phyloP scores from a whole-genome alignment of 495 filamentous ascomycete species.

The Hypoxylon cercidicola region DNA sequence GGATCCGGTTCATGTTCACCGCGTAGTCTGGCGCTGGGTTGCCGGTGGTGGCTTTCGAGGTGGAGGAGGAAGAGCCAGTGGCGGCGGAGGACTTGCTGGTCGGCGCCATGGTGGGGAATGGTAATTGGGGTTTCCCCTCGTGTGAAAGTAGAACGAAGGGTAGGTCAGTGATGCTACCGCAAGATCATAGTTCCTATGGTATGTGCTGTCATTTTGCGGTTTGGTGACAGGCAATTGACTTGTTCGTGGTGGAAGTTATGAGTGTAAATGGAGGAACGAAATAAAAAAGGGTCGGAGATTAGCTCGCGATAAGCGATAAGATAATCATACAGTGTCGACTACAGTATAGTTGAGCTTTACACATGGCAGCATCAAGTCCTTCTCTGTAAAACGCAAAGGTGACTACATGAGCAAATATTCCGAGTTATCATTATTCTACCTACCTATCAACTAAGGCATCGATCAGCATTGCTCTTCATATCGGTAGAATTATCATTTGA shows the following conservation, averaged over 20 bases:
- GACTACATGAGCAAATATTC: too few relatives aligned
- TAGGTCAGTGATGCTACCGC: constrained; percentile 8
- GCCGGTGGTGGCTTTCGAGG: constrained; percentile 8
- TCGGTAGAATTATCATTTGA: too few relatives aligned
- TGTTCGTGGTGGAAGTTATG: neutral
- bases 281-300: constrained; percentile 6
- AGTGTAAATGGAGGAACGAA: constrained; percentile 5
- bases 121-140: neutral
- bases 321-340: constrained; percentile 21
- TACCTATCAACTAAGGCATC: too few relatives aligned
- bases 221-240: neutral
- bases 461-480: too few relatives aligned
- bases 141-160: neutral
- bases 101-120: constrained; percentile 39
- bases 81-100: constrained; percentile 29
- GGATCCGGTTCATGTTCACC: constrained; percentile 51
- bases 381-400: too few relatives aligned
- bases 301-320: constrained; percentile 25
- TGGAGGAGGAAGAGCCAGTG: constrained; percentile 2
- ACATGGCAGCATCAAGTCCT: too few relatives aligned
- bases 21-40: constrained; percentile 50
- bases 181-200: constrained; percentile 13
- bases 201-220: neutral
- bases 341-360: too few relatives aligned
- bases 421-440: too few relatives aligned